phyloP scores from a whole-genome alignment of 129 eudicot genomes.

The Chrysanthemum seticuspe region DNA sequence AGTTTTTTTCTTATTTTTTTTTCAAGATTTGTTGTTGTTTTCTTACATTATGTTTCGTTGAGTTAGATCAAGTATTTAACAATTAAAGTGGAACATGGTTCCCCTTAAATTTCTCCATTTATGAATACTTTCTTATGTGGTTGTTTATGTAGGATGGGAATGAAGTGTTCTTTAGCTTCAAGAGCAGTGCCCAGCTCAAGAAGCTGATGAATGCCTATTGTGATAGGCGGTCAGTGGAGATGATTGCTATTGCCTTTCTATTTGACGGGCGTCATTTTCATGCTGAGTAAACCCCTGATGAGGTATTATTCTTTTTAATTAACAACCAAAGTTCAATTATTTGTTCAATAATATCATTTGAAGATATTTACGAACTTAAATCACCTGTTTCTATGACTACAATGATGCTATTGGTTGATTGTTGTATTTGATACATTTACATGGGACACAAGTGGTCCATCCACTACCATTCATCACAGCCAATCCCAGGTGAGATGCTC shows the following conservation, averaged over 20 bases:
- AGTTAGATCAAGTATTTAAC: too few species aligned
- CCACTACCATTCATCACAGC: too few species aligned
- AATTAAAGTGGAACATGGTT: neutral
- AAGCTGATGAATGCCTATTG: constrained; percentile 70
- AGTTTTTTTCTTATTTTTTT: too few species aligned
- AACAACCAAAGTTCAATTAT: neutral
- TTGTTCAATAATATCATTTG: constrained; percentile 2
- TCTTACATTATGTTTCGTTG: too few species aligned
- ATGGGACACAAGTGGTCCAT: too few species aligned
- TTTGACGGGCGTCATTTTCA: too few species aligned
- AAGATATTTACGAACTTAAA: neutral
- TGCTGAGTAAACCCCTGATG: constrained; percentile 34
- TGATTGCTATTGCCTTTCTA: too few species aligned
- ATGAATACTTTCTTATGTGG: neutral
- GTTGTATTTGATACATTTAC: too few species aligned
- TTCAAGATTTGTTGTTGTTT: too few species aligned
- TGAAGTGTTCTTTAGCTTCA: constrained; percentile 72
- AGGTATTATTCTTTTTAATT: constrained; percentile 35
- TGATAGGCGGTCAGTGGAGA: constrained; percentile 42
- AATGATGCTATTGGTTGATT: neutral
- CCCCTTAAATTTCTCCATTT: neutral
- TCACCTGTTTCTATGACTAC: neutral
- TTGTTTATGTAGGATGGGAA: constrained; percentile 52
- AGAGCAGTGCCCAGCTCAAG: constrained; percentile 55
- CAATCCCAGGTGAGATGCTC: too few species aligned